Conservation (phyloP, 2,329 filamentous ascomycete species). For the Stagonosporopsis vannaccii region DNA sequence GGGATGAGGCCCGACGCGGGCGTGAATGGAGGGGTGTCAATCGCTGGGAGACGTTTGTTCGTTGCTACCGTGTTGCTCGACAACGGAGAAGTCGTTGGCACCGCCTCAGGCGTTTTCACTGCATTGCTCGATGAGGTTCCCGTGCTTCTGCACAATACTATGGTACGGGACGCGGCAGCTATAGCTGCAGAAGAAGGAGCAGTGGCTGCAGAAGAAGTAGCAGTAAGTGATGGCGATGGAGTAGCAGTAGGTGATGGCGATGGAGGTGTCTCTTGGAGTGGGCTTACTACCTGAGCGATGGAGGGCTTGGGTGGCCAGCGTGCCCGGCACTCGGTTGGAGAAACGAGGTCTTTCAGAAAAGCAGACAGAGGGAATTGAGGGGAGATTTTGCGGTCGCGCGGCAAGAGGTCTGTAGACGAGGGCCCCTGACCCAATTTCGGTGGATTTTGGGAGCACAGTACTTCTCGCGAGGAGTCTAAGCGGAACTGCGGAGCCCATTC, state of each 20-base stretch:
- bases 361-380: conserved; percentile 25
- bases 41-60: neutral
- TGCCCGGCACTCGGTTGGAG: neutral
- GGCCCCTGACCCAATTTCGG: neutral
- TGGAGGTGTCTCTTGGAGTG: neutral
- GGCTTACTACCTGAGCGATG: neutral
- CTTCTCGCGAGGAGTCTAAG: conserved; percentile 15
- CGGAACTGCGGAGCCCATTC: conserved; percentile 36
- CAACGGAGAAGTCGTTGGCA: conserved; percentile 3
- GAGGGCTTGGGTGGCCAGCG: conserved; percentile 1
- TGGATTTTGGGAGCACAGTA: neutral
- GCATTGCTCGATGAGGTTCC: neutral
- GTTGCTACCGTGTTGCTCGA: neutral
- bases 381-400: neutral
- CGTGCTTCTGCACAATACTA: neutral
- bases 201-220: conserved; percentile 5
- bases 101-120: neutral
- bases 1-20: neutral
- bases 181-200: conserved; percentile 19
- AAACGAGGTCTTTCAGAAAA: conserved; percentile 20
- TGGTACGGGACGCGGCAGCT: conserved; percentile 15
- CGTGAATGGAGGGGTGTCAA: neutral
- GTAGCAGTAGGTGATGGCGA: neutral
- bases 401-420: neutral
- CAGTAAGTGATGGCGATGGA: neutral